These are phyloP conservation scores for Exophiala spinifera DNA, from an alignment of 2,329 filamentous ascomycete species.

Conservation along the genomic window DNA sequence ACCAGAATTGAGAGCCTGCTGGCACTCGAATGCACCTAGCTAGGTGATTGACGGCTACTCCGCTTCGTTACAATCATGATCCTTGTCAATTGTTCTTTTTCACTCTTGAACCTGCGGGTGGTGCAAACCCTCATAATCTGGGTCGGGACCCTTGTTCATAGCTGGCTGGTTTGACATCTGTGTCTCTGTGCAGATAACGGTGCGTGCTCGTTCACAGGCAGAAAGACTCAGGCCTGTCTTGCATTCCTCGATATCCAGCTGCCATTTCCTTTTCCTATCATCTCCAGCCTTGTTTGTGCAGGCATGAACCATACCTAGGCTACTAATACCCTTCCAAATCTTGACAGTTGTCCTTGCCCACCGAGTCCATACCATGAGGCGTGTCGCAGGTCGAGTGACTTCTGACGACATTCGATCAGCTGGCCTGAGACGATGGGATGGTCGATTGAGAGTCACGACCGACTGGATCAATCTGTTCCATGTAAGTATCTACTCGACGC, in stretches of 20 bases:
- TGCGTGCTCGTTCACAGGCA: conserved; percentile 3
- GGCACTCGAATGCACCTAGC: no score
- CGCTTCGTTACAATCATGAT: not conserved
- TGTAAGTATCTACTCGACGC: conserved; percentile 12
- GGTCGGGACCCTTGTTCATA: conserved; percentile 8
- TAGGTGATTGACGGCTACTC: no score
- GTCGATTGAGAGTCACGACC: conserved; percentile 25
- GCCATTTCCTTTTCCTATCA: not conserved
- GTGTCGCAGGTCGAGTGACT: conserved; percentile 26
- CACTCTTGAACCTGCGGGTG: not conserved
- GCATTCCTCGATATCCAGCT: not conserved
- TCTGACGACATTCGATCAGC: conserved; percentile 27
- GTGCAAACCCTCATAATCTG: conserved; percentile 6
- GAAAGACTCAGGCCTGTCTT: not conserved
- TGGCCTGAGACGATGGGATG: conserved; percentile 31
- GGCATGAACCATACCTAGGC: conserved; percentile 19
- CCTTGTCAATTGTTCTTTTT: no score
- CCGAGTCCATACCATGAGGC: conserved; percentile 15
- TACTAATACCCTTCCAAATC: no score
- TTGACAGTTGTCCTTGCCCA: not conserved
- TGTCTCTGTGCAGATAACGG: not conserved
- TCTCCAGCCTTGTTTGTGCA: not conserved
- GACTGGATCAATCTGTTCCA: conserved; percentile 30
- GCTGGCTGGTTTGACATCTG: conserved; percentile 5
- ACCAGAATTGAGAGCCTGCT: no score